Evolutionary conservation across 139 green algal species (phyloP).

Genomic region (Dunaliella primolecta): DNA sequence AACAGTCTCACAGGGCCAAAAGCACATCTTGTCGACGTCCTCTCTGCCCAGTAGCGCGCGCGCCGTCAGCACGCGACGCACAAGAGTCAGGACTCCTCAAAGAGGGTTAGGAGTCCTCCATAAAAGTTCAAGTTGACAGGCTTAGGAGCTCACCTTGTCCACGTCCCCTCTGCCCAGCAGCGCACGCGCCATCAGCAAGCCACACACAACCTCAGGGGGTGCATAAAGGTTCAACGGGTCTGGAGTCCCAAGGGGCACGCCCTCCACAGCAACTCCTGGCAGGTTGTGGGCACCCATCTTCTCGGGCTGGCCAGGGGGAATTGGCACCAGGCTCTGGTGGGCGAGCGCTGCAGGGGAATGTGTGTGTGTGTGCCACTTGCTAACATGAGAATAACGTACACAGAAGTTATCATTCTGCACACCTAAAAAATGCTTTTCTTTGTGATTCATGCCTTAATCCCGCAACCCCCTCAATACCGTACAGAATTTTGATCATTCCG

Average conservation of each 20-base stretch:
- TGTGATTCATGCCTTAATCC: no score
- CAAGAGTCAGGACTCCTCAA: no score
- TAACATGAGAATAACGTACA: no score
- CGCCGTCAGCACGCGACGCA: constrained; percentile 5
- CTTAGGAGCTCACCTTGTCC: no score
- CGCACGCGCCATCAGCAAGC: constrained; percentile 5
- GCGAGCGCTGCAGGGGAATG: background rate
- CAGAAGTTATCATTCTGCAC: no score
- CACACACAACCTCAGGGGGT: background rate
- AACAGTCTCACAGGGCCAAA: no score
- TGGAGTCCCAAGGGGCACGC: background rate
- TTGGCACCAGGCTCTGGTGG: background rate
- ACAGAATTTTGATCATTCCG: no score
- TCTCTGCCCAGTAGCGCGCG: background rate
- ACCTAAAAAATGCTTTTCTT: no score
- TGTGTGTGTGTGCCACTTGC: background rate
- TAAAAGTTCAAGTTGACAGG: no score
- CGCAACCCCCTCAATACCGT: no score
- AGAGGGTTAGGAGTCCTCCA: no score
- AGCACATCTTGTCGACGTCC: background rate
- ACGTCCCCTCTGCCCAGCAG: background rate
- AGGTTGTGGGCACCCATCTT: background rate
- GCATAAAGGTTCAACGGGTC: background rate
- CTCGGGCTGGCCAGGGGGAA: background rate
- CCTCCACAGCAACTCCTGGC: background rate